Conservation (phyloP, 192 early-diverging fungal species). For the Oehlia diaphana region DNA sequence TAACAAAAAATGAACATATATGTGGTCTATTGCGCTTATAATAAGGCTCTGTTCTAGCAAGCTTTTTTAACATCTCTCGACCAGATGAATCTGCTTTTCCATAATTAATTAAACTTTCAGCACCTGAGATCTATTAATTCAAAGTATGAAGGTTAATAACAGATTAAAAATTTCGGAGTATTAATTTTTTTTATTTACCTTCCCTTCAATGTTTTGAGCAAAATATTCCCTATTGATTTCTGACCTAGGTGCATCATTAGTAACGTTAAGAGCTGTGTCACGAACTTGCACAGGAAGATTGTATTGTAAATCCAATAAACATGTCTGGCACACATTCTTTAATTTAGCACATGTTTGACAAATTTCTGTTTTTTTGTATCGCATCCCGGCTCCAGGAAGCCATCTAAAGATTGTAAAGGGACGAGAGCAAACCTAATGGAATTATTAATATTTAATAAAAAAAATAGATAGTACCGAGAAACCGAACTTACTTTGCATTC, state of each 20-base stretch:
- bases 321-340: conserved; percentile 99
- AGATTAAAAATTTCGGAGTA: background rate
- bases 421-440: conserved; percentile 68
- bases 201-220: conserved; percentile 75
- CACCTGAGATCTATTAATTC: conserved; percentile 22
- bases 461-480: conserved; percentile 3
- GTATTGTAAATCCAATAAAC: conserved; percentile 93
- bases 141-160: background rate
- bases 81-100: conserved; percentile 71
- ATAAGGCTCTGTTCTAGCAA: conserved; percentile 87
- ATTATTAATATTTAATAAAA: background rate
- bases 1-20: conserved; percentile 95
- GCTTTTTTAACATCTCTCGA: conserved; percentile 70
- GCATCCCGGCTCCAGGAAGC: conserved; percentile 92
- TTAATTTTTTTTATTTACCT: conserved; percentile 36
- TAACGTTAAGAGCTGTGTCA: conserved; percentile 78
- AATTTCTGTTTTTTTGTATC: conserved; percentile 98
- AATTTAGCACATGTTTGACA: conserved; percentile 97
- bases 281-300: conserved; percentile 92
- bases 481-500: conserved; percentile 65
- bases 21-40: conserved; percentile 89
- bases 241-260: conserved; percentile 75
- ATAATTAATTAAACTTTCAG: conserved; percentile 62
- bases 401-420: conserved; percentile 98
- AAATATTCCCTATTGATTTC: conserved; percentile 90